Evolutionary conservation across 139 green algal genomes (phyloP), one percentile per base, ranked within the genome.

Genomic region (Yamagishiella unicocca): DNA sequence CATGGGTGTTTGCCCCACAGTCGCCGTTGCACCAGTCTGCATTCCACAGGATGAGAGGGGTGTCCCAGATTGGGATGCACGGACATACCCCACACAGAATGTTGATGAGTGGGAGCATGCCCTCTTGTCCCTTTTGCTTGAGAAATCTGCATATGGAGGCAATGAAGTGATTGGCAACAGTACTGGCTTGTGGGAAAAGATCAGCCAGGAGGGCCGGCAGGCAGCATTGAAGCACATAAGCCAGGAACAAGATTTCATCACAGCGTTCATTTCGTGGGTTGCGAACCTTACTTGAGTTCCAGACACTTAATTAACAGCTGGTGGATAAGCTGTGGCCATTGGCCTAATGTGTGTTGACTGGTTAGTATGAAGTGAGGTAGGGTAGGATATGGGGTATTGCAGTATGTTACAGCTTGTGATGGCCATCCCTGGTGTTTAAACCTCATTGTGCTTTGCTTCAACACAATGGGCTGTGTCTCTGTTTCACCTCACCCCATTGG

Each of bases 71-170:
- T 87, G 81, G 81, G 43, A 10, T 2, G 53, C 61, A 5, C 45
- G 81, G 33, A 43, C 6, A n/a, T 87, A 79, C 50, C 81, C 81
- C 7, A 40, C 17, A 33, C 81, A 87, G 81, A 45, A 87, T 33
- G 35, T 78, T n/a, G 78, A 35, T 29, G 78, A 38, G 22, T 85
- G 78, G 78, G 78, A 85, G 78, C 53, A 24, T 24, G 78, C 61
- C 10, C 61, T 85, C 4, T 27, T 75, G 42, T 14, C 29, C 19
- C 78, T 85, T n/a, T 61, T 85, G 19, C 40, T 54, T 55, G 76
- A 38, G 4, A 37, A 35, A 6, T 40, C 58, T 24, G 58, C 7
- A 37, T 40, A 58, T 2, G 33, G 19, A 22, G 38, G 64, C 19
- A 29, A 5, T 38, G 64, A 25, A 42, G 64, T 3, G 19, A 37